Evolutionary conservation across 2,329 filamentous ascomycete genomes (phyloP), one percentile per base, ranked within the genome.

Genomic region (Sordariomycetes sp.): DNA sequence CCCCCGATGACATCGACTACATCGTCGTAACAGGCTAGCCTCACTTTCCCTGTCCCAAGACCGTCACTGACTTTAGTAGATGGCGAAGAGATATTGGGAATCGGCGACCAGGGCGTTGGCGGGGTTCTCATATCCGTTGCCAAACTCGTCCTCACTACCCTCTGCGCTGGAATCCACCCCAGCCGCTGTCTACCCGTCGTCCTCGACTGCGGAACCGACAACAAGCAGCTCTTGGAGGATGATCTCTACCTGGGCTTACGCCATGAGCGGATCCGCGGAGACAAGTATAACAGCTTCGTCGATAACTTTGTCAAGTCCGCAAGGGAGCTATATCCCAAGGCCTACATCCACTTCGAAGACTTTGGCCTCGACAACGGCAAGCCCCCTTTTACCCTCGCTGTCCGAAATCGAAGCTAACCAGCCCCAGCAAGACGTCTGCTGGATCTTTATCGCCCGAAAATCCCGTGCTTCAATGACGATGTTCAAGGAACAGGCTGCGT

Each of bases 381-480:
- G 57, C 40, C 4, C 8, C 6, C 4, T 11, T 16, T 8, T 4
- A 11, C 33, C 16, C 10, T 12, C 10, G 14, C 8, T 21, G 17
- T n/a, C 12, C 24, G 8, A 8, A 18, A 3, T 5, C 16, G 4
- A 16, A 8, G 12, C 33, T 35, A 8, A 35, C 26, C 6, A n/a
- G n/a, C 14, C 19, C 7, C 14, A 69, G 83, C 85, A 0, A 69
- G 82, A 20, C 72, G 83, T 4, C 72, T 94, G 3, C 66, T 94
- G 1, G 83, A 94, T 39, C 72, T 68, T 23, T 94, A 92, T 47
- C 73, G 80, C 1, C 68, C 79, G 0, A 50, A 82, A 32, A 79
- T 90, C 7, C 70, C 86, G 0, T 93, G 86, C 54, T 94, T 94
- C 66, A 94, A 94, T 48, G 87, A 94, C 38, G 86, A 94, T 52